Conservation (phyloP, 352 stramenopile genomes). For the Halophytophthora batemanensis region DNA sequence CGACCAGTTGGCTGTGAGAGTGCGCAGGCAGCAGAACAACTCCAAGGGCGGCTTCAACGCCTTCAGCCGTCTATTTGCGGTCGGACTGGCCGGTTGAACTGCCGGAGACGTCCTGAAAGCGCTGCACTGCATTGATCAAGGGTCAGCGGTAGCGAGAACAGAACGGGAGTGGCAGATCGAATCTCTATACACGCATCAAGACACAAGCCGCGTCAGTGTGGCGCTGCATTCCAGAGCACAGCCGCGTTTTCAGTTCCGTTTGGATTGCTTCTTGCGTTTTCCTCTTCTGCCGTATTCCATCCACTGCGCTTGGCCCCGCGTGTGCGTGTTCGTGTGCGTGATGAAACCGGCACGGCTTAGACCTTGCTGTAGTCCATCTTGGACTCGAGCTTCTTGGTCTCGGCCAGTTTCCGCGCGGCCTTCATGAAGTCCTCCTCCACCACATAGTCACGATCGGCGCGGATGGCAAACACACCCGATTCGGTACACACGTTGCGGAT, state of each 20-base stretch:
- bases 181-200: too few relatives aligned
- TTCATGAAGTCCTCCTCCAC: conserved; percentile 99
- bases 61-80: conserved; percentile 14
- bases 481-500: conserved; percentile 99
- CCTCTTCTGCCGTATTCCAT: too few relatives aligned
- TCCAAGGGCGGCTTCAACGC: neutral
- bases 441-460: conserved; percentile 97
- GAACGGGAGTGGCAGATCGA: too few relatives aligned
- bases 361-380: conserved; percentile 99
- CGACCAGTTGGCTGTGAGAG: neutral
- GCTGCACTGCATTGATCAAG: neutral
- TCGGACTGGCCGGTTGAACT: too few relatives aligned
- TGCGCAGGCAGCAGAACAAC: conserved; percentile 1
- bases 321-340: too few relatives aligned
- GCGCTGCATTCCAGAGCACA: neutral
- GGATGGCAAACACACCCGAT: conserved; percentile 98
- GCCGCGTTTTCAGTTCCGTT: neutral
- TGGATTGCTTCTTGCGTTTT: neutral
- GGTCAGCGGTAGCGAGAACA: too few relatives aligned
- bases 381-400: conserved; percentile 99
- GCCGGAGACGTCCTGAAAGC: neutral
- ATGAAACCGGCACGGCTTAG: conserved; percentile 45
- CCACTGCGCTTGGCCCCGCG: too few relatives aligned
- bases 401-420: conserved; percentile 97
- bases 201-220: too few relatives aligned